Base-by-base conservation (phyloP, 2,329 filamentous ascomycete genomes). In the Aspergillus versicolor region DNA sequence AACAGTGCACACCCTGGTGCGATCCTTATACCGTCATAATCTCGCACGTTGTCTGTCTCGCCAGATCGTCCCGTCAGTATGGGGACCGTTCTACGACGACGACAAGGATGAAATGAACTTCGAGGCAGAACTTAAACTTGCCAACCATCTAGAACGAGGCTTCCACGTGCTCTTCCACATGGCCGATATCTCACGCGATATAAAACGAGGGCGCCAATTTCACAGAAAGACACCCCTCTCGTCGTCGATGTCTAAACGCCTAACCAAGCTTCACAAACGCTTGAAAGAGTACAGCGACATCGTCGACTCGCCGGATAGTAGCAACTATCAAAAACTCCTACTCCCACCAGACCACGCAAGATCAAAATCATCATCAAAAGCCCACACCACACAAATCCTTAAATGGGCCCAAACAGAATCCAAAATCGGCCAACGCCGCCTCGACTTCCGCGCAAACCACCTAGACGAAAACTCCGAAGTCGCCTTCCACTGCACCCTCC, bases 121-220 rank as follows among this genome's bases (percentile, higher is more conserved):
- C 34, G 62, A 66, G 5, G 66, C 67, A n/a, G 66, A 70, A 37
- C 40, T 66, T 17, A 57, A 54, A 38, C 65, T 70, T 24, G 60
- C 64, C 24, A 59, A 63, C 46, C 64, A 65, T 15, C 52, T 70
- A 30, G 65, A 69, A 51, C 60, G 65, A n/a, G 67, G 67, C 5
- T 41, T 70, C 5, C 64, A 65, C 40, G 67, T 69, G 22, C 63
- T 69, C 32, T 69, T 70, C 49, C 67, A 70, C 45, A 68, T 70
- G 63, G 58, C 66, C 13, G 67, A 70, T 37, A 66, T 67, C n/a
- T 62, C 61, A 11, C 58, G 58, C 8, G 61, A 62, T 4, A 57
- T 55, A 4, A 61, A 67, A 45, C 54, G 56, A 37, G 62, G 66
- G 42, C 56, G 54, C 17, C 50, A 50, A 13, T 58, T 57, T 8